Base-by-base conservation (phyloP, 345 rosid genomes). In the Conringia planisiliqua region DNA sequence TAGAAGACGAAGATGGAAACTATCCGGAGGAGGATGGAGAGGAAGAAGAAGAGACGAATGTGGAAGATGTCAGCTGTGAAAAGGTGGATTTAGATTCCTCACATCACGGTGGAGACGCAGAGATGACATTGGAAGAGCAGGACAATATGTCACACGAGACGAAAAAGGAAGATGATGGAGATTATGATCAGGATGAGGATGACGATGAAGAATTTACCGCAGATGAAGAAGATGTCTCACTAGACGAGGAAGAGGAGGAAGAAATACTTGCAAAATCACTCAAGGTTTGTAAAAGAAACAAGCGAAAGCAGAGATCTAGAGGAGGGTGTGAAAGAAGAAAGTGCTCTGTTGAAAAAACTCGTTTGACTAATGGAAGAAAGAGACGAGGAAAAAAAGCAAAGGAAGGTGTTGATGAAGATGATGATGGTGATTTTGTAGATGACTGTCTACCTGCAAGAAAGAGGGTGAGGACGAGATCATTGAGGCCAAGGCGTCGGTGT, bases 241-340 rank as follows among this genome's bases (percentile, higher is more conserved):
- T 85, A 66, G 91, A 87, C n/a, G 99, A 89, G 80, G 99, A 92
- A 57, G 97, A 92, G 71, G 91, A 87, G 24, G 99, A 89, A 77
- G 99, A 92, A 36, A 86, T 81, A 36, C 17, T 68, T 13, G 62
- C 43, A 85, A 87, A 74, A 68, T 10, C 79, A 29, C 12, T 43
- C 57, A 77, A 81, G 64, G 69, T 76, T 75, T 51, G 80, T 58
- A 80, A 76, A 73, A 77, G 66, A 64, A 76, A 75, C n/a, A 66
- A 51, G 61, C 61, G 35, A 66, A 84, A 76, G 73, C 75, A 63
- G 68, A 69, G 82, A 61, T 75, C 86, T 67, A 58, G 68, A 57
- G 75, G 70, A 38, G 71, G 78, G 68, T 60, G 54, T 70, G 88
- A 71, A 71, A 83, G 79, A 72, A 75, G 78, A 71, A 88, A 77